Base-by-base conservation (phyloP, 1,139 yeast genomes). In the Suhomyces anneliseae region DNA sequence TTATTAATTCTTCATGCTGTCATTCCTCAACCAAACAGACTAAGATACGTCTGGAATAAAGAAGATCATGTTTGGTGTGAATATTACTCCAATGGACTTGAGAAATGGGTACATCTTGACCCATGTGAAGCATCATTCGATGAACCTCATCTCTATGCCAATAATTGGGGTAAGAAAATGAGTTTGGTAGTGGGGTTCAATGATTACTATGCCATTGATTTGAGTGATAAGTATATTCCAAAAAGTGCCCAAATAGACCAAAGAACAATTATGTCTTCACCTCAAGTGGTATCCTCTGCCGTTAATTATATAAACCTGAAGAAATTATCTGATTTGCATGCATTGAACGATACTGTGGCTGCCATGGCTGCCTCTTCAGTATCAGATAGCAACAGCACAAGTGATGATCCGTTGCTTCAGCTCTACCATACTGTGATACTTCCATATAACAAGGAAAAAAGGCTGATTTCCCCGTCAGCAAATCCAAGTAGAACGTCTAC, bases 21-120 rank as follows among this genome's bases (percentile, higher is more conserved):
- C 40, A 36, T 48, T 9, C 46, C 52, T 7, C 45, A 50, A 24
- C 43, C 37, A 12, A 53, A 54, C 38, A 42, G 53, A 4, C 46
- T 60, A 10, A 68, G 99, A 46, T 90, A 86, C 60, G 74, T 90
- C 2, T 88, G 95, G 95, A 90, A 90, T 62, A 72, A 79, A 6
- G 99, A 92, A 61, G 98, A 92, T 60, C 99, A 92, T 62, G 97
- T 89, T 0, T 92, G 98, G 99, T 86, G 95, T 58, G 99, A 92
- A 61, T 85, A 87, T 55, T 92, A 82, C 62, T 87, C 96, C 2
- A 65, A 60, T 0, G 61, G 69, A 19, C 72, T 80, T 53, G 64
- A 74, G 42, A 69, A 90, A 47, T 92, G 98, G 98, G 76, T 90
- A 27, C 98, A 92, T 64, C 72, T 88, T 27, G 99, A 92, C 58